Percentiles rank a stretch among this genome's conserved stretches.
Conservation (phyloP, 1,284 basidiomycete genomes). For the Kwoniella shivajii region DNA sequence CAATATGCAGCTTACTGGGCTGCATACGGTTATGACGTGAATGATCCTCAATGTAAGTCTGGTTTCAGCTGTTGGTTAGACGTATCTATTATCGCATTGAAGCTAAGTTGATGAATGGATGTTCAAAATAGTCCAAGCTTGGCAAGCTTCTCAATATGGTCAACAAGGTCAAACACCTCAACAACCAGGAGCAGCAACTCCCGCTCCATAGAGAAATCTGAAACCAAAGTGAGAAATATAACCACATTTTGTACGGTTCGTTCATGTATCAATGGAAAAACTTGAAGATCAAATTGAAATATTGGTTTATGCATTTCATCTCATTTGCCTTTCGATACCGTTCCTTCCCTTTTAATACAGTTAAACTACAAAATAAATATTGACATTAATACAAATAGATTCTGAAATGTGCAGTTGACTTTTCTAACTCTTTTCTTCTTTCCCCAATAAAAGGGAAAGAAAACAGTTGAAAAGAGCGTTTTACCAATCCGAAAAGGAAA, state of each 20-base stretch:
- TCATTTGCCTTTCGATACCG: background rate
- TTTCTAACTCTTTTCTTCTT: background rate
- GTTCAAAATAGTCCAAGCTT: constrained; percentile 46
- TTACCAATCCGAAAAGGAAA: background rate
- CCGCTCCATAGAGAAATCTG: constrained; percentile 1
- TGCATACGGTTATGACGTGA: constrained; percentile 85
- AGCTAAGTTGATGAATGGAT: background rate
- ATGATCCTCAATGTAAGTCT: constrained; percentile 56
- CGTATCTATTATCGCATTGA: background rate
- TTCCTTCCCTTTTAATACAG: background rate
- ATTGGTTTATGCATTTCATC: constrained; percentile 3
- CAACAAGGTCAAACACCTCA: constrained; percentile 29
- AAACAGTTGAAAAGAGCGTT: background rate
- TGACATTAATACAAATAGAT: background rate
- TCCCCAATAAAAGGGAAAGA: background rate
- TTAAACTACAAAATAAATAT: background rate
- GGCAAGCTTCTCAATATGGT: constrained; percentile 47
- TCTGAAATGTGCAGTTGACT: background rate
- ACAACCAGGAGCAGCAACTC: constrained; percentile 11
- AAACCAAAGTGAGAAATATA: background rate
- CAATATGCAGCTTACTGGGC: constrained; percentile 60
- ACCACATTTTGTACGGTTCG: background rate
- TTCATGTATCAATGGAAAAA: background rate
- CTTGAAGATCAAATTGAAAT: background rate
- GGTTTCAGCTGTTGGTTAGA: background rate